These are phyloP conservation scores for Polytrichum formosum DNA, from an alignment of 225 moss, liverwort and hornwort species.

Conservation along the genomic window DNA sequence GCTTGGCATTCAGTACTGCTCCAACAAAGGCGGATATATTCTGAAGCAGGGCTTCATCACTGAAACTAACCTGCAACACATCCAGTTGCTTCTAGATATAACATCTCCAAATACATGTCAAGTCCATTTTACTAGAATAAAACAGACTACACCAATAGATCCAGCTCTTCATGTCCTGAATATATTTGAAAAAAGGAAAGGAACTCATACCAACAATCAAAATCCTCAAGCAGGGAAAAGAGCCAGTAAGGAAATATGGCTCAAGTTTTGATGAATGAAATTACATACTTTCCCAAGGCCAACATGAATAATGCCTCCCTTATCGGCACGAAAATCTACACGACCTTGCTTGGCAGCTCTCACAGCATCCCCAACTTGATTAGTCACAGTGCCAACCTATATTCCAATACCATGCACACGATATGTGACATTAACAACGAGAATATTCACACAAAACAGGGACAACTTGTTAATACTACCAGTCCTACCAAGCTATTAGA, in stretches of 20 bases:
- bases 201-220: too few species aligned
- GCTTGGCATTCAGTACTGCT: slow-evolving; percentile 92
- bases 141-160: too few species aligned
- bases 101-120: too few species aligned
- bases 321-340: slow-evolving; percentile 94
- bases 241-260: too few species aligned
- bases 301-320: slow-evolving; percentile 86
- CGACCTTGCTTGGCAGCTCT: slow-evolving; percentile 94
- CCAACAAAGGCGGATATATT: slow-evolving; percentile 91
- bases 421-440: too few species aligned
- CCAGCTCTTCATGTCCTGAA: too few species aligned
- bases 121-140: too few species aligned
- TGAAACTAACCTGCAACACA: slow-evolving; percentile 71
- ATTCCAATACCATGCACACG: background rate
- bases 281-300: slow-evolving; percentile 84
- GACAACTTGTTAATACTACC: background rate
- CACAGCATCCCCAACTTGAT: slow-evolving; percentile 85
- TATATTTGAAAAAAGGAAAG: too few species aligned
- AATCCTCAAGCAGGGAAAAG: too few species aligned
- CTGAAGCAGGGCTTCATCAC: slow-evolving; percentile 82
- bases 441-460: too few species aligned
- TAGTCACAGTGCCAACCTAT: slow-evolving; percentile 94
- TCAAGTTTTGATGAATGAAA: background rate
- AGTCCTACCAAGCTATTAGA: too few species aligned
- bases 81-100: background rate